Conservation (phyloP, 768 basidiomycete species). For the Wakefieldia striispora region DNA sequence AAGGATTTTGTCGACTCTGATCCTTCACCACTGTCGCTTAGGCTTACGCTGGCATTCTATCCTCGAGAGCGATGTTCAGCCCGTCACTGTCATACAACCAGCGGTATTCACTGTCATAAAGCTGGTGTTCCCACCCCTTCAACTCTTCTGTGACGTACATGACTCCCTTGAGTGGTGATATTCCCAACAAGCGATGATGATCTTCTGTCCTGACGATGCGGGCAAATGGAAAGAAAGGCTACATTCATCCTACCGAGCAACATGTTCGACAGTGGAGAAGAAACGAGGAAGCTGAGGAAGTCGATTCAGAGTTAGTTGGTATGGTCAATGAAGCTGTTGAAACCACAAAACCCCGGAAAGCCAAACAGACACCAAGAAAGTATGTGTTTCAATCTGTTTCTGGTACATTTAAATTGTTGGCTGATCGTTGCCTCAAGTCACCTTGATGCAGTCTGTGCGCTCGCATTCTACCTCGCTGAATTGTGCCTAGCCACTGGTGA, state of each 20-base stretch:
- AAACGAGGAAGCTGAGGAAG: slow-evolving; percentile 62
- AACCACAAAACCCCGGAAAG: slow-evolving; percentile 76
- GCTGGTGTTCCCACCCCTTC: no score
- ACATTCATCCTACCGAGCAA: slow-evolving; percentile 58
- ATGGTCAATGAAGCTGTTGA: slow-evolving; percentile 68
- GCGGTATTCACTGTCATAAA: no score
- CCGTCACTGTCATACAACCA: no score
- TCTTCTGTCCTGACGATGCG: slow-evolving; percentile 84
- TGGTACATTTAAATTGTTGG: background rate
- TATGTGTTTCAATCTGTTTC: slow-evolving; percentile 43
- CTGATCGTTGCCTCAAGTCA: slow-evolving; percentile 54
- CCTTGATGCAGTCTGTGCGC: slow-evolving; percentile 86
- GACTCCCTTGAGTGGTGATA: no score
- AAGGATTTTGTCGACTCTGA: no score
- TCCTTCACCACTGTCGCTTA: no score
- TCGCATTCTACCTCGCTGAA: slow-evolving; percentile 87
- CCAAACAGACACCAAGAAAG: slow-evolving; percentile 86
- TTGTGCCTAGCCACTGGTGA: slow-evolving; percentile 88
- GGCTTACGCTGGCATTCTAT: no score
- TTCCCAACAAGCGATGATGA: slow-evolving; percentile 52
- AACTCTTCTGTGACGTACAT: no score
- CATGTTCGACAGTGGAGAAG: slow-evolving; percentile 40
- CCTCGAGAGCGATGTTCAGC: no score
- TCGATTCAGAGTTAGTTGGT: slow-evolving; percentile 43
- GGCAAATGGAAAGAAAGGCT: slow-evolving; percentile 85